Base-by-base conservation (phyloP, 805 yeast genomes). In the Candida succiphila region DNA sequence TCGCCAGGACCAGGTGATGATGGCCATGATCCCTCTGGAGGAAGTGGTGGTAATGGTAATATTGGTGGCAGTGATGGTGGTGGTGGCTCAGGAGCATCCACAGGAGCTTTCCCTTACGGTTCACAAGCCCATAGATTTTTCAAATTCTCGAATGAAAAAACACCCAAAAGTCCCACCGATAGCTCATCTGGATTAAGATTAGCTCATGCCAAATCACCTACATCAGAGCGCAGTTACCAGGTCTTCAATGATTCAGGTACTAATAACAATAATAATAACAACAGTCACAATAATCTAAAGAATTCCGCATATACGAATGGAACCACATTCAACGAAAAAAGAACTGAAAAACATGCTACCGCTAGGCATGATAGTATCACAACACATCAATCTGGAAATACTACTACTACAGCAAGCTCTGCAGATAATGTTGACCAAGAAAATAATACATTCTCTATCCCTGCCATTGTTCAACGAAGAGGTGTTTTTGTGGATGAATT, bases 401-500 rank as follows among this genome's bases (percentile, higher is more conserved):
- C n/a, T n/a, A 24, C n/a, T 7, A 9, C 26, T 12, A 24, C 14
- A 12, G 7, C 26, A 9, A 23, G 5, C 4, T 23, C 32, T 12
- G 8, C 17, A 16, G 32, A 30, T 30, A 7, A 15, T 17, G 15
- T 3, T 4, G 15, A 30, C 13, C n/a, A 21, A 14, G 12, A 14
- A 15, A 14, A 5, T 25, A 7, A 15, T 6, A 12, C 14, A 7
- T 7, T 6, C 10, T 9, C 38, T 8, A 35, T 47, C 8, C 50
- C 54, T 10, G 44, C 53, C 1, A 34, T 54, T 7, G 49, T 49
- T 16, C 41, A 41, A 15, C 41, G 52, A 3, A 47, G 39, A 26
- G 53, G 77, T 29, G 44, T 78, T 19, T 72, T 82, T 48, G 65
- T 72, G 28, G 96, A 92, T 61, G 98, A 89, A 56, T 65, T 89